These are phyloP conservation scores for Cryptosporidium xiaoi DNA, from an alignment of 169 alveolate species.

Conservation along the genomic window DNA sequence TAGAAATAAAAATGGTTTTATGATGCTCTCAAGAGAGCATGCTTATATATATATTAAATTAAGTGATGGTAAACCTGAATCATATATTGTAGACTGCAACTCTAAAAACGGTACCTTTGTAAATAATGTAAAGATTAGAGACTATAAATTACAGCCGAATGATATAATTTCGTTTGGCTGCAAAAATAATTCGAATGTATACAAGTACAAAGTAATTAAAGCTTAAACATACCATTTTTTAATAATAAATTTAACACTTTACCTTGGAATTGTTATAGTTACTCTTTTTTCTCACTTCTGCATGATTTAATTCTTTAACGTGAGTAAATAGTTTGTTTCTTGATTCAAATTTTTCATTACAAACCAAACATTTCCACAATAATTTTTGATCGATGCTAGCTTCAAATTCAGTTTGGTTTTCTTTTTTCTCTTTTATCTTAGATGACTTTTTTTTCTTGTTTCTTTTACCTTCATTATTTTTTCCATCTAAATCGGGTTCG, in stretches of 20 bases:
- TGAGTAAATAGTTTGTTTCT: slow-evolving; percentile 79
- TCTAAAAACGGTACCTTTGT: slow-evolving; percentile 62
- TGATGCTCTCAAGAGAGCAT: slow-evolving; percentile 53
- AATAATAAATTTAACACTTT: not conserved
- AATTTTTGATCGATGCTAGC: not conserved
- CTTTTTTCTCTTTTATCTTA: slow-evolving; percentile 6
- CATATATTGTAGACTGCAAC: slow-evolving; percentile 30
- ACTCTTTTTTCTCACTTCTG: slow-evolving; percentile 64
- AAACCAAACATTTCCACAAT: slow-evolving; percentile 64
- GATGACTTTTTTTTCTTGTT: slow-evolving; percentile 12
- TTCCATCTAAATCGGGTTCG: not conserved
- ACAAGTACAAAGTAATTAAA: not conserved
- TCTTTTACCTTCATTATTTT: not conserved
- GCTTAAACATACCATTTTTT: not conserved
- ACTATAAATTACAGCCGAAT: not conserved
- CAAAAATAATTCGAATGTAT: not conserved
- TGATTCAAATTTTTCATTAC: slow-evolving; percentile 60
- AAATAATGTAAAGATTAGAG: slow-evolving; percentile 29
- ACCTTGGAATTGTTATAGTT: slow-evolving; percentile 48
- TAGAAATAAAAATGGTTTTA: not conserved
- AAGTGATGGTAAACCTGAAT: slow-evolving; percentile 5
- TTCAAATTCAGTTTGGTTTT: not conserved
- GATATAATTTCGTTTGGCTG: slow-evolving; percentile 49
- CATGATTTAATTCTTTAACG: slow-evolving; percentile 76
- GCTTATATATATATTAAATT: slow-evolving; percentile 54